These are phyloP conservation scores for Suhomyces atakaporum DNA, from an alignment of 1,139 yeast species.

Conservation along the genomic window DNA sequence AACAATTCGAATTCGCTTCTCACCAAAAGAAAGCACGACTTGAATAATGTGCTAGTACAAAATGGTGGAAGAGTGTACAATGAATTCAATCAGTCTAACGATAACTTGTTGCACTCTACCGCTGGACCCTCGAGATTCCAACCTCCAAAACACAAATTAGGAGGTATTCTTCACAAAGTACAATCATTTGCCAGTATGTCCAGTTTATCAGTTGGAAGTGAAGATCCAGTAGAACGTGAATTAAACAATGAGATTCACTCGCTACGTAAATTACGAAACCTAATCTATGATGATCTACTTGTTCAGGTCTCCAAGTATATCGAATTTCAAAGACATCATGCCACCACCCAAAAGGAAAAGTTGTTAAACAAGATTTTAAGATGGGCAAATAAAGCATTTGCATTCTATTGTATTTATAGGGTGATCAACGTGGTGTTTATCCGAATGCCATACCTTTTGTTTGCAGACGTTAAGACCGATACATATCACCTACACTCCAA, in stretches of 20 bases:
- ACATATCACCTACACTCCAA: slow-evolving; percentile 9
- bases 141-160: slow-evolving; percentile 16
- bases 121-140: neutral
- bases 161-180: slow-evolving; percentile 39
- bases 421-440: slow-evolving; percentile 49
- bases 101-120: slow-evolving; percentile 9
- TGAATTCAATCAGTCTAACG: slow-evolving; percentile 17
- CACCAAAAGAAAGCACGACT: slow-evolving; percentile 34
- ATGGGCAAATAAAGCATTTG: slow-evolving; percentile 37
- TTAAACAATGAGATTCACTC: slow-evolving; percentile 40
- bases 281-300: slow-evolving; percentile 34
- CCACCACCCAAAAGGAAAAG: slow-evolving; percentile 1
- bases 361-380: slow-evolving; percentile 7
- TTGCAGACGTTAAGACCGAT: slow-evolving; percentile 3
- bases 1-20: slow-evolving; percentile 43
- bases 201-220: slow-evolving; percentile 15
- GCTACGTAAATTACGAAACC: slow-evolving; percentile 28
- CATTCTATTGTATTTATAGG: slow-evolving; percentile 67
- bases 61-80: slow-evolving; percentile 34
- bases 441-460: slow-evolving; percentile 34
- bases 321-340: slow-evolving; percentile 3
- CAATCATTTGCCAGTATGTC: slow-evolving; percentile 45
- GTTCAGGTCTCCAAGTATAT: slow-evolving; percentile 20
- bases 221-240: slow-evolving; percentile 33
- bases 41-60: slow-evolving; percentile 23